These are phyloP conservation scores for Rhododendron williamsianum DNA, from an alignment of 148 eudicot species.

Conservation along the genomic window DNA sequence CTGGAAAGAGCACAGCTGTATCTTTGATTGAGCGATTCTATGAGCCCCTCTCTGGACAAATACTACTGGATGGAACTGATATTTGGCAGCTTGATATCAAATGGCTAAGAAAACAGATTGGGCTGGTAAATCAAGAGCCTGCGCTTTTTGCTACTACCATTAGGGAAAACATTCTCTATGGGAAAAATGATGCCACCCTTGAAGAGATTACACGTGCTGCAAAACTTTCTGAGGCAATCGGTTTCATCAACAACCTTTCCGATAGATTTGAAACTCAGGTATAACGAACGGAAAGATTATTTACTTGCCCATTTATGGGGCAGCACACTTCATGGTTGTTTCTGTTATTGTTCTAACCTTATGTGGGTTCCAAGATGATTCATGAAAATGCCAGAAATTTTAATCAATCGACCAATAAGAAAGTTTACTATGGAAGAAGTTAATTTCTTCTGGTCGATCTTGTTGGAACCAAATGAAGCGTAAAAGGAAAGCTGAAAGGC, in stretches of 20 bases:
- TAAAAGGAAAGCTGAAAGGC: background rate
- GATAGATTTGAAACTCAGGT: slow-evolving; percentile 98
- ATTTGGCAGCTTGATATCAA: slow-evolving; percentile 67
- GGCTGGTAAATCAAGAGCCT: slow-evolving; percentile 95
- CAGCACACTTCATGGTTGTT: background rate
- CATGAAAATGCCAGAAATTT: background rate
- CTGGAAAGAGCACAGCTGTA: slow-evolving; percentile 95
- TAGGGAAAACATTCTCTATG: slow-evolving; percentile 86
- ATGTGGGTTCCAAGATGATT: background rate
- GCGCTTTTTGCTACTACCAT: slow-evolving; percentile 96
- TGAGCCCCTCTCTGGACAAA: slow-evolving; percentile 74
- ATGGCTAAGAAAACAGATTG: slow-evolving; percentile 88
- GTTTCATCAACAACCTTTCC: slow-evolving; percentile 87
- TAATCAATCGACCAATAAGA: background rate
- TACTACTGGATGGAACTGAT: slow-evolving; percentile 69
- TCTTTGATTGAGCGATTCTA: slow-evolving; percentile 97
- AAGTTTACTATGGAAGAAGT: background rate
- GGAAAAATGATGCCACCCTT: slow-evolving; percentile 79
- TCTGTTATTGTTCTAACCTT: background rate
- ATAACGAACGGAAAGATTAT: background rate
- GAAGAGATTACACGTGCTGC: slow-evolving; percentile 94
- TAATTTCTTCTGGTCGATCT: background rate
- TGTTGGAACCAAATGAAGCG: background rate
- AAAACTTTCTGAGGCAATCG: slow-evolving; percentile 85
- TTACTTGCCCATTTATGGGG: background rate